phyloP scores from a whole-genome alignment of 164 flowering plant species.

The Piper longum region DNA sequence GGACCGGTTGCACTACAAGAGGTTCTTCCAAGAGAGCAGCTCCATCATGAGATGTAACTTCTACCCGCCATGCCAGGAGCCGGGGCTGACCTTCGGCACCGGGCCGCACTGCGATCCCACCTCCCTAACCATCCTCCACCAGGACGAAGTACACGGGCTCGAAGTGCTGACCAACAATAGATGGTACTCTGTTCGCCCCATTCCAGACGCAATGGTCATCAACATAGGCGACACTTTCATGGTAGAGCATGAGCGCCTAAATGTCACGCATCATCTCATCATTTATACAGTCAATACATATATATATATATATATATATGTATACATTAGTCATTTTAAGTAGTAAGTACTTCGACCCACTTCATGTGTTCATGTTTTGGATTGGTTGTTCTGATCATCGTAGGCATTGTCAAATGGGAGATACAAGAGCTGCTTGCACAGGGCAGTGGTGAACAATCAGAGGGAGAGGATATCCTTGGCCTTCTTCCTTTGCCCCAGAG shows the following conservation, averaged over 20 bases:
- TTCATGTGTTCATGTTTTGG: too few species aligned
- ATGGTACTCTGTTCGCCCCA: constrained; percentile 50
- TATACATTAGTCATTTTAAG: too few species aligned
- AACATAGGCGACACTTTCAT: constrained; percentile 74
- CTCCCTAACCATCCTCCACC: constrained; percentile 72
- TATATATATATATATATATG: too few species aligned
- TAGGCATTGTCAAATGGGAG: constrained; percentile 62
- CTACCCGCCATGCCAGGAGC: constrained; percentile 58
- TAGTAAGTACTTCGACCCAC: too few species aligned
- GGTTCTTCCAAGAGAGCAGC: constrained; percentile 33
- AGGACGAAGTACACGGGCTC: constrained; percentile 70
- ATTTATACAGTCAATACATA: too few species aligned
- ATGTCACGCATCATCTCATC: too few species aligned
- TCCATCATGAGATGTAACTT: constrained; percentile 60
- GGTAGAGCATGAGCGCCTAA: constrained; percentile 15
- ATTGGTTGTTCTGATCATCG: background rate
- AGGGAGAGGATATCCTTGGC: constrained; percentile 47
- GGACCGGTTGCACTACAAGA: constrained; percentile 18
- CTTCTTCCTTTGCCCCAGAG: constrained; percentile 48
- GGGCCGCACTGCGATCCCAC: constrained; percentile 83
- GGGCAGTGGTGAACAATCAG: constrained; percentile 57
- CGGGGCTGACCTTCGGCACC: constrained; percentile 47
- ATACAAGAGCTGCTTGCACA: constrained; percentile 68
- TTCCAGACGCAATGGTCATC: constrained; percentile 42
- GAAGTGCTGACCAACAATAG: constrained; percentile 36